Conservation (phyloP, 2,329 filamentous ascomycete species). For the Ophiosphaerella narmari region DNA sequence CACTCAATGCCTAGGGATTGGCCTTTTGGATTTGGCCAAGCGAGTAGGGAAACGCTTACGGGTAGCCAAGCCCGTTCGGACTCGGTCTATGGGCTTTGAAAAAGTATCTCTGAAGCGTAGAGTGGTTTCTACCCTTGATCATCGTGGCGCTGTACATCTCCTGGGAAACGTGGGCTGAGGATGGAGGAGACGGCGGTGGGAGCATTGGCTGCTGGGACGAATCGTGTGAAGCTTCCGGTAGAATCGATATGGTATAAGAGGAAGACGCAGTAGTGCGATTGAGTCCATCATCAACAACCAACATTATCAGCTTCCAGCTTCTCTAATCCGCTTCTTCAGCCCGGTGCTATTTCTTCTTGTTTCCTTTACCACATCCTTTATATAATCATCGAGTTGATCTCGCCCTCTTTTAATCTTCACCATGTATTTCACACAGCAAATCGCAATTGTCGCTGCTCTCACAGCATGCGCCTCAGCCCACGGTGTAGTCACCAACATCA, state of each 20-base stretch:
- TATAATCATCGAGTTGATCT: constrained; percentile 20
- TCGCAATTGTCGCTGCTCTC: constrained; percentile 30
- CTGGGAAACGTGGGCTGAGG: too few relatives aligned
- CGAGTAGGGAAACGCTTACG: too few relatives aligned
- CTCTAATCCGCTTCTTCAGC: constrained; percentile 18
- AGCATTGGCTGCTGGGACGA: too few relatives aligned
- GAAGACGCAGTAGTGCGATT: constrained; percentile 2
- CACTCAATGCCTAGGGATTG: too few relatives aligned
- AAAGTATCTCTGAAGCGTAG: too few relatives aligned
- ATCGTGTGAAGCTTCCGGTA: too few relatives aligned
- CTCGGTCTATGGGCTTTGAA: too few relatives aligned
- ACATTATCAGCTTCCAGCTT: constrained; percentile 16
- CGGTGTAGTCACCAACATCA: constrained; percentile 61
- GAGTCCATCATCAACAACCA: constrained; percentile 16
- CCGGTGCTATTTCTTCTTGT: constrained; percentile 23
- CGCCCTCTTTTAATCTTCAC: constrained; percentile 10
- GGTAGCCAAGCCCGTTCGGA: too few relatives aligned
- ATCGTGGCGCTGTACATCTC: too few relatives aligned
- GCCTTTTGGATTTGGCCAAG: too few relatives aligned
- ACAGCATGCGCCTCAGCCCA: constrained; percentile 58
- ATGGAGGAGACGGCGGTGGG: too few relatives aligned
- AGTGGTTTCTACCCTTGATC: too few relatives aligned
- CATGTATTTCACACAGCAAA: constrained; percentile 35
- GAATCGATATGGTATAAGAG: constrained; percentile 22
- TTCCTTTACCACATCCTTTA: constrained; percentile 6